Conservation (phyloP, 1,139 yeast genomes). For the Tardiomyces digboiensis region DNA sequence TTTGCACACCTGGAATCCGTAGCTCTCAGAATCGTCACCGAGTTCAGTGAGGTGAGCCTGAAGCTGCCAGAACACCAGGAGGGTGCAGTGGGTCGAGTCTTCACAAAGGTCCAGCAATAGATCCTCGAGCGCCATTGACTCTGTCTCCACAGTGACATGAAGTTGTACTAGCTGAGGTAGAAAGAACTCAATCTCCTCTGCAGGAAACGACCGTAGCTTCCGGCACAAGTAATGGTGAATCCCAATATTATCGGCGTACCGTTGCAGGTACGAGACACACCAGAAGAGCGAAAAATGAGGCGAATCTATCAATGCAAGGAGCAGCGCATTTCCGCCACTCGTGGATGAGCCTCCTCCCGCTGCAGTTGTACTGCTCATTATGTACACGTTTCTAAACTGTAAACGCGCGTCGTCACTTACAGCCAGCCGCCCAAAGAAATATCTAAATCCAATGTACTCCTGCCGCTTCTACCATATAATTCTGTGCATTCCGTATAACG, state of each 20-base stretch:
- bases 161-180: slow-evolving; percentile 88
- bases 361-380: neutral
- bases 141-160: slow-evolving; percentile 72
- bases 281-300: slow-evolving; percentile 52
- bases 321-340: slow-evolving; percentile 28
- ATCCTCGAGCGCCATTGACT: slow-evolving; percentile 88
- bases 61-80: slow-evolving; percentile 76
- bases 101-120: slow-evolving; percentile 58
- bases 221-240: slow-evolving; percentile 66
- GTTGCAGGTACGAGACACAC: slow-evolving; percentile 55
- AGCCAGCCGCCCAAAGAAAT: no score
- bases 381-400: no score
- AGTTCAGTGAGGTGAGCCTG: slow-evolving; percentile 66
- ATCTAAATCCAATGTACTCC: no score
- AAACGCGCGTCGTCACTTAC: no score
- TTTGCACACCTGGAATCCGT: slow-evolving; percentile 78
- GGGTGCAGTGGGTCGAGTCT: slow-evolving; percentile 76
- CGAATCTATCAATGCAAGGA: slow-evolving; percentile 45
- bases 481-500: no score
- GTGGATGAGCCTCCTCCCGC: neutral
- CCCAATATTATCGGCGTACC: slow-evolving; percentile 64
- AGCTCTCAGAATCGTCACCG: slow-evolving; percentile 61
- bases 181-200: slow-evolving; percentile 73
- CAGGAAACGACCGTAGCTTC: slow-evolving; percentile 47
- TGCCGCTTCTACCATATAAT: no score